These are phyloP conservation scores for Ceratonia siliqua DNA, from an alignment of 306 rosid species.

Conservation along the genomic window DNA sequence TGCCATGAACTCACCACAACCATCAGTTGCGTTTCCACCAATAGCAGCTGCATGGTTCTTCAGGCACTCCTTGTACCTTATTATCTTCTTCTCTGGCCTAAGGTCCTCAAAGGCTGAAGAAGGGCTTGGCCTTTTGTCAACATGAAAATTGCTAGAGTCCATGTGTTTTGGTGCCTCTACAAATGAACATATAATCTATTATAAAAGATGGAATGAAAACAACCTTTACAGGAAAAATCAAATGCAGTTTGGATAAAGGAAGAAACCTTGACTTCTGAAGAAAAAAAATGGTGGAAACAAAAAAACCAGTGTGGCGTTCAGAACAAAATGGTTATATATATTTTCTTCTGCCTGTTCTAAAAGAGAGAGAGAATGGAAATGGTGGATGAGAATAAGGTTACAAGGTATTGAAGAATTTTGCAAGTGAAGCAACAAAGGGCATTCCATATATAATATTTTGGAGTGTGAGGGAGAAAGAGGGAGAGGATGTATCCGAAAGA, in stretches of 20 bases:
- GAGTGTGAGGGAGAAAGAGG: neutral
- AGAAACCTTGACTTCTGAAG: neutral
- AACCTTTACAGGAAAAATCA: neutral
- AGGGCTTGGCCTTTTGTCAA: conserved; percentile 18
- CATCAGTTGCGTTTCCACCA: conserved; percentile 62
- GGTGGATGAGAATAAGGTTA: conserved; percentile 24
- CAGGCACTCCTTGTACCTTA: conserved; percentile 49
- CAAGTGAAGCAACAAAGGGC: conserved; percentile 54
- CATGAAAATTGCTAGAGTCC: conserved; percentile 28
- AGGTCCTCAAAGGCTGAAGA: conserved; percentile 13
- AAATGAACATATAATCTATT: neutral
- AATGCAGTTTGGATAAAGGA: neutral
- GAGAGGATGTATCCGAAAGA: neutral
- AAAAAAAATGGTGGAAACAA: neutral
- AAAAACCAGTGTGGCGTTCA: neutral
- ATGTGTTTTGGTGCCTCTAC: conserved; percentile 20
- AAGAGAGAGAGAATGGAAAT: neutral
- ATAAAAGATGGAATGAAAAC: neutral
- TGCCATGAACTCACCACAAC: conserved; percentile 65
- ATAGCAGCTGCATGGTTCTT: conserved; percentile 67
- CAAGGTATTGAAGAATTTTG: conserved; percentile 41
- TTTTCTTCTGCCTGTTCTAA: neutral
- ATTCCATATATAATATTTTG: conserved; percentile 25
- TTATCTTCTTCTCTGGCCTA: conserved; percentile 17
- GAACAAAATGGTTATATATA: neutral